Evolutionary conservation across 1,284 basidiomycete species (phyloP).

Genomic region (Trametes hirsuta): DNA sequence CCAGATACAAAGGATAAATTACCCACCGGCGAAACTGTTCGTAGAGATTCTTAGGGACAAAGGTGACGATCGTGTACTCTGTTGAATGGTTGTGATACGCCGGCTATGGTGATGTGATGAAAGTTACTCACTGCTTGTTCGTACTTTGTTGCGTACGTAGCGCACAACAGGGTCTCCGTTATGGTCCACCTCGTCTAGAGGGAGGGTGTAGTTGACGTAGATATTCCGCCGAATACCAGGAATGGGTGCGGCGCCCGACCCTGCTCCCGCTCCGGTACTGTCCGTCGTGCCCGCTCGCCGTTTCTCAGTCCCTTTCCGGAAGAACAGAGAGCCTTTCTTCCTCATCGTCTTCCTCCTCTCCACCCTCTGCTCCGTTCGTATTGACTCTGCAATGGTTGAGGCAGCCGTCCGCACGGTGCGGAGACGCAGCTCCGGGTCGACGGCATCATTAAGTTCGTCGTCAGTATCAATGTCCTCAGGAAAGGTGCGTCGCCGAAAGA

Average conservation of each 20-base stretch:
- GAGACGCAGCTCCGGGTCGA: constrained; percentile 85
- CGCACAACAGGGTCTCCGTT: constrained; percentile 78
- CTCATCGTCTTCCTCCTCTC: constrained; percentile 63
- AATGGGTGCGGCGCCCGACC: constrained; percentile 36
- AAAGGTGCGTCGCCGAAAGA: constrained; percentile 31
- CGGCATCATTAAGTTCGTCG: constrained; percentile 61
- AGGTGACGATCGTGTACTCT: constrained; percentile 93
- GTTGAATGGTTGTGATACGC: constrained; percentile 13
- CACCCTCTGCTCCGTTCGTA: constrained; percentile 75
- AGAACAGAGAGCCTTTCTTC: constrained; percentile 60
- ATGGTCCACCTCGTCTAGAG: constrained; percentile 65
- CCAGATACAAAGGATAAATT: not conserved
- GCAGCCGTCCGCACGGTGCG: constrained; percentile 89
- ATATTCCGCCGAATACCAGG: constrained; percentile 71
- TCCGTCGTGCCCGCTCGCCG: constrained; percentile 45
- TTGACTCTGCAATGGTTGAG: constrained; percentile 86
- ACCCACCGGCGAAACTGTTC: constrained; percentile 86
- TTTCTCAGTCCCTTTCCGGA: constrained; percentile 53
- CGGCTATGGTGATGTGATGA: not conserved
- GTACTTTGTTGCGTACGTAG: constrained; percentile 93
- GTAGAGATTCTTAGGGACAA: constrained; percentile 92
- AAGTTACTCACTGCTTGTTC: constrained; percentile 80
- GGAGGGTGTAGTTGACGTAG: constrained; percentile 76
- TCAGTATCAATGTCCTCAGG: constrained; percentile 50
- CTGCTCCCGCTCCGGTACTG: constrained; percentile 20